Conservation (phyloP, 2,329 filamentous ascomycete species). For the Sporothrix sp. region DNA sequence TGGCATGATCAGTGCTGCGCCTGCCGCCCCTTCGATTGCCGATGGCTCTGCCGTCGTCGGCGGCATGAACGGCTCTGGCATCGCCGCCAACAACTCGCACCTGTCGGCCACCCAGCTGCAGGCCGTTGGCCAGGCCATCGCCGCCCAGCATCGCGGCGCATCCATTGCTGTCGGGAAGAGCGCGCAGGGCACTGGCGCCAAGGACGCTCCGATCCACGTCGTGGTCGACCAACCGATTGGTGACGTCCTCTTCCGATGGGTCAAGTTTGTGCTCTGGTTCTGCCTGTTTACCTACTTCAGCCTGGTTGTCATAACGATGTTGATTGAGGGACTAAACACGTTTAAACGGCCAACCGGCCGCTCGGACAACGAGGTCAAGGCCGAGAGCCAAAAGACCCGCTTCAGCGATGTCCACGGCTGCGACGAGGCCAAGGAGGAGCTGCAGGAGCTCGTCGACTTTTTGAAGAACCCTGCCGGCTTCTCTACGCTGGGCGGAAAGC, state of each 20-base stretch:
- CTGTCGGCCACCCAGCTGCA: conserved; percentile 55
- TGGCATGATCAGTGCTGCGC: conserved; percentile 27
- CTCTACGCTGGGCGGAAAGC: conserved; percentile 85
- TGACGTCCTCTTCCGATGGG: conserved; percentile 75
- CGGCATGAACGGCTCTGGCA: conserved; percentile 17
- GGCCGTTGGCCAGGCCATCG: conserved; percentile 72
- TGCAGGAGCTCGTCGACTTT: conserved; percentile 95
- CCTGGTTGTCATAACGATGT: conserved; percentile 67
- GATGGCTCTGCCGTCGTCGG: conserved; percentile 5
- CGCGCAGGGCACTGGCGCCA: conserved; percentile 54
- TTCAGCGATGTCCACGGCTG: conserved; percentile 95
- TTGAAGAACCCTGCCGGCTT: conserved; percentile 89
- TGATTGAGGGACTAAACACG: conserved; percentile 71
- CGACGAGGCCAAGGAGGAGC: conserved; percentile 95
- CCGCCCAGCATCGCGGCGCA: conserved; percentile 58
- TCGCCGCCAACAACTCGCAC: conserved; percentile 25
- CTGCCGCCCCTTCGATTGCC: conserved; percentile 7
- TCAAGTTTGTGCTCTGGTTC: conserved; percentile 77
- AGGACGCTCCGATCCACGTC: conserved; percentile 83
- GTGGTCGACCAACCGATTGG: conserved; percentile 86
- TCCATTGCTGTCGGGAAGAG: conserved; percentile 48
- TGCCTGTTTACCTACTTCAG: conserved; percentile 68
- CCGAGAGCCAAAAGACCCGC: conserved; percentile 81
- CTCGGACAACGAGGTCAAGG: conserved; percentile 70
- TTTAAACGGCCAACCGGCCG: conserved; percentile 68